phyloP scores from a whole-genome alignment of 768 basidiomycete genomes.

The Boletus rubescentipes region DNA sequence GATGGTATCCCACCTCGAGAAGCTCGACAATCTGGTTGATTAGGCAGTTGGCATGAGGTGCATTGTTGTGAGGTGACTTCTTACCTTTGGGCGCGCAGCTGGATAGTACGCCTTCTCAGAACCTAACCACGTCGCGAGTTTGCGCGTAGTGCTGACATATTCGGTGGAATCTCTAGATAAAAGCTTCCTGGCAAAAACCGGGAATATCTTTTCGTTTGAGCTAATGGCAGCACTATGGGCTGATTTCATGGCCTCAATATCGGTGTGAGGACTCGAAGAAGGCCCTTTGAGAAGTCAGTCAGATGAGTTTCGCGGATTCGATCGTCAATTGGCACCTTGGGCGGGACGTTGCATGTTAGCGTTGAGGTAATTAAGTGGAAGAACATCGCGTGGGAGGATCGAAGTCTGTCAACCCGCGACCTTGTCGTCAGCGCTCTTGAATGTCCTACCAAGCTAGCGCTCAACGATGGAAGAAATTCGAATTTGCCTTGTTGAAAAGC shows the following conservation, averaged over 20 bases:
- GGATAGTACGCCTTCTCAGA: slow-evolving; percentile 54
- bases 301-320: background rate
- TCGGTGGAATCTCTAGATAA: slow-evolving; percentile 27
- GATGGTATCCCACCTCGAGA: slow-evolving; percentile 40
- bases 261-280: background rate
- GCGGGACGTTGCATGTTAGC: slow-evolving; percentile 12
- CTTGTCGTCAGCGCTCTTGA: no score
- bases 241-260: slow-evolving; percentile 13
- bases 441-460: no score
- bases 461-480: no score
- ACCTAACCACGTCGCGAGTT: slow-evolving; percentile 45
- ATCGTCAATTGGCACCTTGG: slow-evolving; percentile 8
- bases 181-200: slow-evolving; percentile 34
- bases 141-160: slow-evolving; percentile 28
- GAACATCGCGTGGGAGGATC: slow-evolving; percentile 8
- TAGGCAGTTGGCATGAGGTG: slow-evolving; percentile 2
- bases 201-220: slow-evolving; percentile 39
- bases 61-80: slow-evolving; percentile 6
- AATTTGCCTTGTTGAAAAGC: no score
- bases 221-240: slow-evolving; percentile 20
- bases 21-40: slow-evolving; percentile 49
- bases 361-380: background rate
- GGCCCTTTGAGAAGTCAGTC: slow-evolving; percentile 3
- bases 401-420: background rate
- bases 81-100: slow-evolving; percentile 48